phyloP scores from a whole-genome alignment of 352 stramenopile species.

The Globisporangium polare region DNA sequence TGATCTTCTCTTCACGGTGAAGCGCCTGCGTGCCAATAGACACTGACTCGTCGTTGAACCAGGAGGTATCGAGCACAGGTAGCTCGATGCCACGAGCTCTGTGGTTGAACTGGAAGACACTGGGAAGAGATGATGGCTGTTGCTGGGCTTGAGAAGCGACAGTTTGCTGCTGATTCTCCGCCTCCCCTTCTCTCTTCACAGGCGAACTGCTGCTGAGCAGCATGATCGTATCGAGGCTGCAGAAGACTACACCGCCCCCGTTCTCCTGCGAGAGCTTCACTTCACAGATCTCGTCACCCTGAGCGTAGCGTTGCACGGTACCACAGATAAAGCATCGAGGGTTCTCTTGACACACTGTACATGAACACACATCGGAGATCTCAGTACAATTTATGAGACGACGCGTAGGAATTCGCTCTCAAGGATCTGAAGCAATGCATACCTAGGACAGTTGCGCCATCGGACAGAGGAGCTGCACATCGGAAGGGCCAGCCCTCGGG shows the following conservation, averaged over 20 bases:
- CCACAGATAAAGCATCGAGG: conserved; percentile 35
- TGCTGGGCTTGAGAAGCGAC: conserved; percentile 11
- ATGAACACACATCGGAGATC: not conserved
- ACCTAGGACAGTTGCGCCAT: conserved; percentile 32
- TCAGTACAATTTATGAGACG: not conserved
- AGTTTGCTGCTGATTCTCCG: conserved; percentile 5
- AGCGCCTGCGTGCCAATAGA: not conserved
- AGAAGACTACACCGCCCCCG: conserved; percentile 26
- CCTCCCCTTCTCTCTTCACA: conserved; percentile 17
- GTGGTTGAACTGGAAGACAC: not conserved
- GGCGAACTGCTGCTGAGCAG: conserved; percentile 25
- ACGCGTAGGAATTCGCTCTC: too few species aligned
- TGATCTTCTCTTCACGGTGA: conserved; percentile 31
- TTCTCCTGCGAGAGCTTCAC: conserved; percentile 25
- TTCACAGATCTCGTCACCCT: conserved; percentile 26
- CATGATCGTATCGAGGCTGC: conserved; percentile 55
- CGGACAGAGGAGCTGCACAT: conserved; percentile 14
- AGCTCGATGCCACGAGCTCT: not conserved
- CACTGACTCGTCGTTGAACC: not conserved
- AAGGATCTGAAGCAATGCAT: conserved; percentile 6
- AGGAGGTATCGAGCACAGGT: not conserved
- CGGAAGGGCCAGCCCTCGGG: conserved; percentile 14
- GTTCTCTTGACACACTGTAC: conserved; percentile 32
- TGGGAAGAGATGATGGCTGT: not conserved
- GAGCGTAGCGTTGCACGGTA: conserved; percentile 25